phyloP scores from a whole-genome alignment of 331 rosid genomes.

The Ulmus americana region DNA sequence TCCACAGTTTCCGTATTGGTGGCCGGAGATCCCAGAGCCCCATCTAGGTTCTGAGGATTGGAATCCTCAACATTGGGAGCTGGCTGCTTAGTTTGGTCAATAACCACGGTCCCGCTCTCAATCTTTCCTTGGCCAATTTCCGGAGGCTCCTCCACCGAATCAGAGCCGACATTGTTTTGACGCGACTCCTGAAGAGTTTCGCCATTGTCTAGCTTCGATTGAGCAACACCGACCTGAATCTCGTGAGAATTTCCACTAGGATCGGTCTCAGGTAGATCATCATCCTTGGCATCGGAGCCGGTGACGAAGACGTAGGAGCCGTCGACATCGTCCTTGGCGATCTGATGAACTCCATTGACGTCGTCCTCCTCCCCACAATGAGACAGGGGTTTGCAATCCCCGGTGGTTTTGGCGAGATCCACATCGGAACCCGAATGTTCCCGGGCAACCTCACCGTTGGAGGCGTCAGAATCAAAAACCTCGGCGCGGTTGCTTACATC shows the following conservation, averaged over 20 bases:
- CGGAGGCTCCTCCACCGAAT: neutral
- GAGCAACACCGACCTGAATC: neutral
- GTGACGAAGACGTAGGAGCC: slow-evolving; percentile 35
- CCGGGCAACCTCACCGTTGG: slow-evolving; percentile 14
- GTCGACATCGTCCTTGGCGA: slow-evolving; percentile 30
- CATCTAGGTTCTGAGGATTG: slow-evolving; percentile 11
- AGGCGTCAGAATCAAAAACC: slow-evolving; percentile 39
- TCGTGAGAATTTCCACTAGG: slow-evolving; percentile 19
- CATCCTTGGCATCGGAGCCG: slow-evolving; percentile 19
- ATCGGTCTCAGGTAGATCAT: slow-evolving; percentile 35
- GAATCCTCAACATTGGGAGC: slow-evolving; percentile 9
- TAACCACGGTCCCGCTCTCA: neutral
- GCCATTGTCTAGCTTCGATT: neutral
- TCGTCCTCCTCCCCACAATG: slow-evolving; percentile 4
- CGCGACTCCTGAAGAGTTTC: neutral
- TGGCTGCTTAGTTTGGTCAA: neutral
- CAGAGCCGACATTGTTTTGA: neutral
- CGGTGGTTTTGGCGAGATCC: slow-evolving; percentile 25
- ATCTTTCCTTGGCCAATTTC: neutral
- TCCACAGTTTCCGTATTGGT: slow-evolving; percentile 22
- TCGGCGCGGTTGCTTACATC: slow-evolving; percentile 18
- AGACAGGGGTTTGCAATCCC: slow-evolving; percentile 21
- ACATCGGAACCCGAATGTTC: slow-evolving; percentile 17
- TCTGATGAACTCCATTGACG: slow-evolving; percentile 2
- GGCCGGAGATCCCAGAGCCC: slow-evolving; percentile 18